Conservation (phyloP, 2,329 filamentous ascomycete genomes). For the Phaeosphaeriaceae sp. region DNA sequence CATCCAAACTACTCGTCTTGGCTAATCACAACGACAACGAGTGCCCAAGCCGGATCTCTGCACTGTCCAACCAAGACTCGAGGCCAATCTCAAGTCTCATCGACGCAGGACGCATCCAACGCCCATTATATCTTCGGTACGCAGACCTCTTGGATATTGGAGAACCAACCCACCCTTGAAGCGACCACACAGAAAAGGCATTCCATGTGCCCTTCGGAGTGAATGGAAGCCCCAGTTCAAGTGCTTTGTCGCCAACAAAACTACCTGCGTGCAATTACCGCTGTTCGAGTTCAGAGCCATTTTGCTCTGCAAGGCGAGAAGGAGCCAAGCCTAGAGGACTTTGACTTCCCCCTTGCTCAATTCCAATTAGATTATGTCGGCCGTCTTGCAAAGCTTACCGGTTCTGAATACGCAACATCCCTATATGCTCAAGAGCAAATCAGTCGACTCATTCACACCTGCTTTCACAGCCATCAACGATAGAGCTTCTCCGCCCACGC, state of each 20-base stretch:
- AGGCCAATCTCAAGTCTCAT: slow-evolving; percentile 8
- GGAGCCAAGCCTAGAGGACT: neutral
- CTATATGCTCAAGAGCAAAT: slow-evolving; percentile 40
- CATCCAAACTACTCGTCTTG: neutral
- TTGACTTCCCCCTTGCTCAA: neutral
- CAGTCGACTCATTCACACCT: slow-evolving; percentile 31
- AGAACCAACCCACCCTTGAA: neutral
- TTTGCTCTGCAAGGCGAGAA: neutral
- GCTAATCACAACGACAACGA: slow-evolving; percentile 2
- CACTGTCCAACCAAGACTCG: slow-evolving; percentile 12
- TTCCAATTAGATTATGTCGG: slow-evolving; percentile 36
- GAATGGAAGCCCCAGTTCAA: neutral
- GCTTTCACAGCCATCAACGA: slow-evolving; percentile 49
- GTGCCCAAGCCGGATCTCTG: slow-evolving; percentile 16
- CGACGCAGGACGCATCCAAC: neutral
- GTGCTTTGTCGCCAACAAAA: neutral
- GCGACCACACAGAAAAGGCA: neutral
- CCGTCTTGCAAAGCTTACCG: slow-evolving; percentile 38
- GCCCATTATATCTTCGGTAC: slow-evolving; percentile 1
- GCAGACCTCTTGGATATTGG: slow-evolving; percentile 1
- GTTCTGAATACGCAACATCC: slow-evolving; percentile 31
- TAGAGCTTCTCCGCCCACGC: slow-evolving; percentile 31
- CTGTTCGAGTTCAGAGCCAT: neutral
- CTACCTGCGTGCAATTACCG: neutral
- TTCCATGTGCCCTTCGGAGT: neutral